phyloP scores from a whole-genome alignment of 257 asterid genomes.

The Dorcoceras hygrometricum region DNA sequence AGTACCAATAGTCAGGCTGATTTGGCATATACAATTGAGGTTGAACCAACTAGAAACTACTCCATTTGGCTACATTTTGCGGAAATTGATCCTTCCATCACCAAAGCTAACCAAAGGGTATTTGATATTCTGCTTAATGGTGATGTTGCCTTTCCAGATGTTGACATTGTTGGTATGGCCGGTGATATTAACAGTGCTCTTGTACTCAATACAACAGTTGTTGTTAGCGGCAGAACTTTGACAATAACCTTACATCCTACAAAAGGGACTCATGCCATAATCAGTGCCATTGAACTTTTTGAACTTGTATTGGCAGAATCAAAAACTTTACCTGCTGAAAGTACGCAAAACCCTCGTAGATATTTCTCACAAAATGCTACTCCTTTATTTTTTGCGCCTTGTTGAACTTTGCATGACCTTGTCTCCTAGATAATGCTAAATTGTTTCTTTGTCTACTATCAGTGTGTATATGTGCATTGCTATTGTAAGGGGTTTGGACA shows the following conservation, averaged over 20 bases:
- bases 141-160: slow-evolving; percentile 40
- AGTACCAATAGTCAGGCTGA: slow-evolving; percentile 60
- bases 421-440: neutral
- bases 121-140: slow-evolving; percentile 76
- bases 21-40: slow-evolving; percentile 67
- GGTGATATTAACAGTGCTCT: slow-evolving; percentile 71
- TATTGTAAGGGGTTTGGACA: neutral
- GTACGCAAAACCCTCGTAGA: slow-evolving; percentile 33
- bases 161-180: slow-evolving; percentile 65
- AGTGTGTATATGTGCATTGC: neutral
- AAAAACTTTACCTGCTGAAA: slow-evolving; percentile 77
- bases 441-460: neutral
- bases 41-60: slow-evolving; percentile 77
- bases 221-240: slow-evolving; percentile 84
- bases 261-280: slow-evolving; percentile 61
- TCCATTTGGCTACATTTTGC: slow-evolving; percentile 97
- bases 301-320: slow-evolving; percentile 80
- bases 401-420: slow-evolving; percentile 11
- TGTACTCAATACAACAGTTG: slow-evolving; percentile 72
- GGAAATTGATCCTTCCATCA: slow-evolving; percentile 75
- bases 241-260: slow-evolving; percentile 65
- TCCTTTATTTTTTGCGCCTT: slow-evolving; percentile 14
- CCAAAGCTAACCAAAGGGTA: slow-evolving; percentile 69
- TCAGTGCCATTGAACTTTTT: slow-evolving; percentile 81
- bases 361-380: slow-evolving; percentile 20